Conservation (phyloP, 2,329 filamentous ascomycete genomes). For the Nemania sp. region DNA sequence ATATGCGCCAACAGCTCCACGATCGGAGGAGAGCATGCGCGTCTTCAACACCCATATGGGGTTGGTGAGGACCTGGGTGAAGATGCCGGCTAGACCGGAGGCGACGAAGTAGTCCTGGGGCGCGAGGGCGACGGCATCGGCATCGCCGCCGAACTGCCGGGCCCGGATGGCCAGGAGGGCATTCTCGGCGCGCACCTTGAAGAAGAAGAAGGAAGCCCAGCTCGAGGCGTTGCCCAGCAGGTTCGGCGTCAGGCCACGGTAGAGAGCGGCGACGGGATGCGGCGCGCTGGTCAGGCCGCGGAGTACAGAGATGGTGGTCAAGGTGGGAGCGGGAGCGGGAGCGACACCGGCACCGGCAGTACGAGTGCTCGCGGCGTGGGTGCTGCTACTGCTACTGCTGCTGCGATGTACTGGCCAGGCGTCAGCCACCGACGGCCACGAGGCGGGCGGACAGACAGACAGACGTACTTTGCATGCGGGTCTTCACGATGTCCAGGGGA, state of each 20-base stretch:
- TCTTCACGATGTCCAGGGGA: slow-evolving; percentile 95
- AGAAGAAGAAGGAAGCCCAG: slow-evolving; percentile 92
- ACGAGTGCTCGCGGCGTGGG: too few relatives aligned
- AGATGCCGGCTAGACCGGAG: slow-evolving; percentile 68
- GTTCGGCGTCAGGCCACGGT: slow-evolving; percentile 88
- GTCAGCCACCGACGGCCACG: slow-evolving; percentile 18
- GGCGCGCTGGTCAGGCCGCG: slow-evolving; percentile 53
- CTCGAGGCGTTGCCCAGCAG: slow-evolving; percentile 85
- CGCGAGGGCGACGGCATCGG: slow-evolving; percentile 45
- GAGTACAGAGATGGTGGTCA: slow-evolving; percentile 57
- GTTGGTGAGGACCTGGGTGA: slow-evolving; percentile 84
- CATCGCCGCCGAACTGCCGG: slow-evolving; percentile 11
- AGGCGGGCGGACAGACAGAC: neutral
- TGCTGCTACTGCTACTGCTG: too few relatives aligned
- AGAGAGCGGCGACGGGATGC: slow-evolving; percentile 70
- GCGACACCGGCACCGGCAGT: too few relatives aligned
- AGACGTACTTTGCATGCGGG: slow-evolving; percentile 79
- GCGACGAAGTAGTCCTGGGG: slow-evolving; percentile 79
- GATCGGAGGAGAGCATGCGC: slow-evolving; percentile 88
- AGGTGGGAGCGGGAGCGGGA: slow-evolving; percentile 43
- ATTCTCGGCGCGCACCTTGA: slow-evolving; percentile 61
- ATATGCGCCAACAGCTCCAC: slow-evolving; percentile 76
- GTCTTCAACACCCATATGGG: slow-evolving; percentile 99
- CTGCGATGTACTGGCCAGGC: slow-evolving; percentile 51
- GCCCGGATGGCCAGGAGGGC: slow-evolving; percentile 44